Conservation (phyloP, 306 rosid genomes). For the Rosa chinensis region DNA sequence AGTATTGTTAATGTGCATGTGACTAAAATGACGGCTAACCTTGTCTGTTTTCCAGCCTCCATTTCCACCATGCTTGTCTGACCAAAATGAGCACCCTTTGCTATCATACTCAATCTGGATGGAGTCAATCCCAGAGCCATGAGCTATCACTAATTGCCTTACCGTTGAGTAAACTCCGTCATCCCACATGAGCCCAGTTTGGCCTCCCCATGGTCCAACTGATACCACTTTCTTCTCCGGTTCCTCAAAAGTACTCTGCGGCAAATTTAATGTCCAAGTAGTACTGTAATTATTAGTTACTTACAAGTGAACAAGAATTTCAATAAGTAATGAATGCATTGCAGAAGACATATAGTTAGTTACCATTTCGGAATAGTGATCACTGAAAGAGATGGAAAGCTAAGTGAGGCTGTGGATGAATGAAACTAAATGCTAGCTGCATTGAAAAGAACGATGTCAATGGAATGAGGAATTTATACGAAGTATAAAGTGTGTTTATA, state of each 20-base stretch:
- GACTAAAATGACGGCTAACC: constrained; percentile 12
- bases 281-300: neutral
- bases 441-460: neutral
- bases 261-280: neutral
- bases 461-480: constrained; percentile 3
- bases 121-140: constrained; percentile 70
- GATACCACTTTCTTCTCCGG: constrained; percentile 35
- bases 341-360: neutral
- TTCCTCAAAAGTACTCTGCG: constrained; percentile 26
- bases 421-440: neutral
- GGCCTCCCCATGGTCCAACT: constrained; percentile 84
- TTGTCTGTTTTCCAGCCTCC: constrained; percentile 53
- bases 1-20: neutral
- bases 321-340: neutral
- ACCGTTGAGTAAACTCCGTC: constrained; percentile 63
- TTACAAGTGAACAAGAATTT: neutral
- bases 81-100: constrained; percentile 61
- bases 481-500: neutral
- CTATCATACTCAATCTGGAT: constrained; percentile 71
- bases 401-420: neutral
- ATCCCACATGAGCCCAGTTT: constrained; percentile 58
- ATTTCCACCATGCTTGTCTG: constrained; percentile 73
- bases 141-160: constrained; percentile 67
- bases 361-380: constrained; percentile 7
- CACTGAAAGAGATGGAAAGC: neutral